Percentiles rank a stretch among this genome's conserved stretches.
These are phyloP conservation scores for Mentha longifolia DNA, from an alignment of 257 asterid genomes.

Conservation along the genomic window DNA sequence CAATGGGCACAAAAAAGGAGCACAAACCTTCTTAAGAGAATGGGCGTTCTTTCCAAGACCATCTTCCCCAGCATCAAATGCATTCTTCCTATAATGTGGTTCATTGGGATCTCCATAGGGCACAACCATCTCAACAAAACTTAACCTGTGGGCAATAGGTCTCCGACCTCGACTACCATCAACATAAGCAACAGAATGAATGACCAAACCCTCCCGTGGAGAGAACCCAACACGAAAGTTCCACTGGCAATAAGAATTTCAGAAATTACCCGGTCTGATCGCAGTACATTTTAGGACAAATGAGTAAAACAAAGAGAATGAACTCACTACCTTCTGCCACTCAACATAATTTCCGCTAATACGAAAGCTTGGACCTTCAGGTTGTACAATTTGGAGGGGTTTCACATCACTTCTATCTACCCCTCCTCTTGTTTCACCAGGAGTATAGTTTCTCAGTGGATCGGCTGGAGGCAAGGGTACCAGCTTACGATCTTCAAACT, in stretches of 20 bases:
- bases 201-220: constrained; percentile 95
- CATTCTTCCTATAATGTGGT: constrained; percentile 95
- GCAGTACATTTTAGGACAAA: constrained; percentile 1
- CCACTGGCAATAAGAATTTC: constrained; percentile 68
- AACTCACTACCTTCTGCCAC: constrained; percentile 84
- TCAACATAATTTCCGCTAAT: constrained; percentile 79
- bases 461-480: constrained; percentile 97
- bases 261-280: constrained; percentile 17
- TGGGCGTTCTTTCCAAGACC: constrained; percentile 97
- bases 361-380: constrained; percentile 98
- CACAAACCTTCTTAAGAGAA: constrained; percentile 95
- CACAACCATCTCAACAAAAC: constrained; percentile 99
- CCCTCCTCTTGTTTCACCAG: constrained; percentile 95
- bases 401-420: constrained; percentile 96
- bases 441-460: constrained; percentile 90
- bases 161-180: constrained; percentile 98
- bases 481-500: constrained; percentile 92
- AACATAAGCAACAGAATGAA: constrained; percentile 94
- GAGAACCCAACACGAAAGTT: constrained; percentile 95
- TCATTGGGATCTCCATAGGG: constrained; percentile 99
- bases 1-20: neutral
- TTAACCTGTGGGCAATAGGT: constrained; percentile 93
- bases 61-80: constrained; percentile 99
- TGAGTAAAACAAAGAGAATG: constrained; percentile 16
- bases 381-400: constrained; percentile 82